Conservation (phyloP, 306 rosid genomes). For the Mimosa pudica region DNA sequence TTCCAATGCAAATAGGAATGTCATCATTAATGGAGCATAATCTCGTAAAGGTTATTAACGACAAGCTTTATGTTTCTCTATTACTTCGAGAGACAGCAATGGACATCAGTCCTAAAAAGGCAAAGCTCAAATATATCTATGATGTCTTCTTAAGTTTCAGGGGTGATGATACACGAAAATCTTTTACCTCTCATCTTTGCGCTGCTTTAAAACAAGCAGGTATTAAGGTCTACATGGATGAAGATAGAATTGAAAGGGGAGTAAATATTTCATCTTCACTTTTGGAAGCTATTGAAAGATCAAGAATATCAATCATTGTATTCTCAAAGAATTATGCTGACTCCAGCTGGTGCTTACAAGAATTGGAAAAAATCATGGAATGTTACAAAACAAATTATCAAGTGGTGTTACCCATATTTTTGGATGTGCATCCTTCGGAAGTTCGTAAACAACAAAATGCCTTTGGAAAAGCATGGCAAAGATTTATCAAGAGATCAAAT, state of each 20-base stretch:
- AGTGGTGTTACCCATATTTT: neutral
- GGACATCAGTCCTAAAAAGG: neutral
- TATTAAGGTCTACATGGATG: neutral
- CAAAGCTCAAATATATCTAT: neutral
- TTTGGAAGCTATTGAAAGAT: neutral
- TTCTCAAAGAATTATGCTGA: neutral
- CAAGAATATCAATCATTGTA: neutral
- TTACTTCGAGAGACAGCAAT: neutral
- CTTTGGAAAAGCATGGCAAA: neutral
- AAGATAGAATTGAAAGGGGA: neutral
- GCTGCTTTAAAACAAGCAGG: neutral
- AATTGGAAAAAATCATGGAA: neutral
- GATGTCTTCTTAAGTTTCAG: conserved; percentile 4
- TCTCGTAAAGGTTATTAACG: neutral
- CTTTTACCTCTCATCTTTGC: neutral
- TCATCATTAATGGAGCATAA: neutral
- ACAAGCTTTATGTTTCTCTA: neutral
- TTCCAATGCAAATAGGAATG: neutral
- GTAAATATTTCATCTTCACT: neutral
- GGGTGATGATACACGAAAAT: neutral
- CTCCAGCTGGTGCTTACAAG: conserved; percentile 9
- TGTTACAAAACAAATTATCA: neutral
- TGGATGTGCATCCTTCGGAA: neutral
- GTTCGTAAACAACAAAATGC: neutral
- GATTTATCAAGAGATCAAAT: neutral